phyloP scores from a whole-genome alignment of 108 stramenopile species.

The Cyclotella distinguenda region DNA sequence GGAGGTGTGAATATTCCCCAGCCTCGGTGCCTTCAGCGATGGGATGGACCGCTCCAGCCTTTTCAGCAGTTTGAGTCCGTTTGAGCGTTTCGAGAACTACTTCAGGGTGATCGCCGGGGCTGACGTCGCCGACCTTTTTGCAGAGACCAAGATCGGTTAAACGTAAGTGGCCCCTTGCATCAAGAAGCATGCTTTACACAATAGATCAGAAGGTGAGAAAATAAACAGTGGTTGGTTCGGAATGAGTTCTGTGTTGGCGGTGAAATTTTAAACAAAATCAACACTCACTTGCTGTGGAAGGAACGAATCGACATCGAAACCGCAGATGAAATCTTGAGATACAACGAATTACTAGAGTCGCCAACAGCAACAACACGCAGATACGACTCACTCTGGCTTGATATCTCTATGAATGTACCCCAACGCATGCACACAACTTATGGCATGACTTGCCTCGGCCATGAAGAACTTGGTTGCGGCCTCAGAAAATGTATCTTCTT shows the following conservation, averaged over 20 bases:
- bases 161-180: slow-evolving; percentile 97
- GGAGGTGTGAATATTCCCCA: slow-evolving; percentile 51
- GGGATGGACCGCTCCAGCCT: slow-evolving; percentile 7
- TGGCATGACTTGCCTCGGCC: slow-evolving; percentile 98
- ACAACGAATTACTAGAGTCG: background rate
- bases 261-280: too few relatives aligned
- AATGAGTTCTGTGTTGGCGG: background rate
- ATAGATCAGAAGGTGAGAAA: background rate
- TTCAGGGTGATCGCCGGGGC: slow-evolving; percentile 83
- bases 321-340: too few relatives aligned
- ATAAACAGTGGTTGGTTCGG: background rate
- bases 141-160: slow-evolving; percentile 99
- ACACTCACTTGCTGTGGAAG: slow-evolving; percentile 7
- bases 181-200: slow-evolving; percentile 97
- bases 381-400: slow-evolving; percentile 84
- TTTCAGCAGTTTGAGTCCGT: slow-evolving; percentile 45
- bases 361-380: background rate
- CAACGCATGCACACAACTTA: slow-evolving; percentile 90
- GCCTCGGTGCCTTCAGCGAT: slow-evolving; percentile 40
- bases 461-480: slow-evolving; percentile 93
- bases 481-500: slow-evolving; percentile 90
- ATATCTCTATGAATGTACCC: slow-evolving; percentile 99
- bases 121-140: slow-evolving; percentile 94
- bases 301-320: background rate
- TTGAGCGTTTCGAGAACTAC: slow-evolving; percentile 73